phyloP scores from a whole-genome alignment of 345 rosid genomes.

The Xanthoceras sorbifolium region DNA sequence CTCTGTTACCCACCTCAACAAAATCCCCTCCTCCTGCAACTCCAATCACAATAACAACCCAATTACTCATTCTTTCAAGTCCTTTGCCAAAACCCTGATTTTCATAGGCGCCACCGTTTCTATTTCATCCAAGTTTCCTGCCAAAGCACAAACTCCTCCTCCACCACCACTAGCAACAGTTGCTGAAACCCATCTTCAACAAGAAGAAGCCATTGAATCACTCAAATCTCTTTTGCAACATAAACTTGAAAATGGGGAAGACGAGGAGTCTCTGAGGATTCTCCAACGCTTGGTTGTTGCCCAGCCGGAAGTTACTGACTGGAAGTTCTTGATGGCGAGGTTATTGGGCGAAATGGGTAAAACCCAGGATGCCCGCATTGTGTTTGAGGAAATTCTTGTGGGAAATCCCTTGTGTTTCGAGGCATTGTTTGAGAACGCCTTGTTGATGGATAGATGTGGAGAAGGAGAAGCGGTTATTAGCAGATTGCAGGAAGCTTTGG shows the following conservation, averaged over 20 bases:
- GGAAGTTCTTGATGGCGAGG: conserved; percentile 83
- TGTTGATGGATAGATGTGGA: conserved; percentile 76
- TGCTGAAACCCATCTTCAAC: conserved; percentile 5
- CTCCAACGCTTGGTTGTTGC: conserved; percentile 49
- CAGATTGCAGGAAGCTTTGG: conserved; percentile 74
- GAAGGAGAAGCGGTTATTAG: conserved; percentile 69
- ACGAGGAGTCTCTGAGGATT: conserved; percentile 60
- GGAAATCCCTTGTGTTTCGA: conserved; percentile 79
- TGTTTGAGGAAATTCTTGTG: conserved; percentile 83
- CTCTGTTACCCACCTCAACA: neutral
- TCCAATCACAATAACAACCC: neutral
- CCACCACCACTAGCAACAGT: neutral
- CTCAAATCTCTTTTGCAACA: conserved; percentile 61
- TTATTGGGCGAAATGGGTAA: conserved; percentile 59
- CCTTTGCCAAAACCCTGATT: conserved; percentile 53
- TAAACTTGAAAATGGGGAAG: conserved; percentile 75
- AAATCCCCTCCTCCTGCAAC: neutral
- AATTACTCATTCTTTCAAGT: conserved; percentile 36
- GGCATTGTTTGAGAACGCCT: conserved; percentile 86
- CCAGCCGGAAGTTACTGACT: conserved; percentile 63
- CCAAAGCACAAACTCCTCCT: conserved; percentile 56
- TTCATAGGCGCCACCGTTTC: conserved; percentile 56
- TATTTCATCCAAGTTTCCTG: conserved; percentile 45
- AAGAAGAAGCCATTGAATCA: conserved; percentile 46
- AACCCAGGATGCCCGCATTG: conserved; percentile 56